Conservation (phyloP, 345 rosid species). For the Gossypium turneri region DNA sequence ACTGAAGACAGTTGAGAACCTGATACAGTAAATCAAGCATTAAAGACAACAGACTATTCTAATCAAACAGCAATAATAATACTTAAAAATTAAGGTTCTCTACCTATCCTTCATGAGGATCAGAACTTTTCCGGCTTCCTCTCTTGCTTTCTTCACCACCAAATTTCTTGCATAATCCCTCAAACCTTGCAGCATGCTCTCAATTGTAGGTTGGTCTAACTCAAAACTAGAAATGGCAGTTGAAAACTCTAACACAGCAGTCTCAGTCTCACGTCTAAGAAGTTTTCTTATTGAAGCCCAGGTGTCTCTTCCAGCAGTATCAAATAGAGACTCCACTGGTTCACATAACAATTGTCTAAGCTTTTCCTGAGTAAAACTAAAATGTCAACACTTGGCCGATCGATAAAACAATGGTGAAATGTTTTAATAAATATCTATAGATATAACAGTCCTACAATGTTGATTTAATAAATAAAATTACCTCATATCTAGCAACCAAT, state of each 20-base stretch:
- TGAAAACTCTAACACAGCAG: slow-evolving; percentile 43
- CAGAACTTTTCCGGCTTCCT: slow-evolving; percentile 67
- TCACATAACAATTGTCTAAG: slow-evolving; percentile 39
- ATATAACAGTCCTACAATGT: neutral
- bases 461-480: slow-evolving; percentile 20
- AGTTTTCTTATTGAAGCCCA: slow-evolving; percentile 64
- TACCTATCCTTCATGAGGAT: slow-evolving; percentile 76
- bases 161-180: slow-evolving; percentile 47
- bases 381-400: slow-evolving; percentile 9
- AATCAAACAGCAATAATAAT: neutral
- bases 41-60: neutral
- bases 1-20: slow-evolving; percentile 65
- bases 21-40: slow-evolving; percentile 30
- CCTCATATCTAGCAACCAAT: slow-evolving; percentile 50
- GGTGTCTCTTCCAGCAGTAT: slow-evolving; percentile 50
- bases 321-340: slow-evolving; percentile 57
- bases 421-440: slow-evolving; percentile 1
- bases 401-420: neutral
- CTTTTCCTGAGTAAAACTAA: slow-evolving; percentile 44
- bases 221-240: slow-evolving; percentile 50
- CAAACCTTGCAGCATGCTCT: slow-evolving; percentile 46
- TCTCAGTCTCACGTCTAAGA: slow-evolving; percentile 55
- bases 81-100: neutral
- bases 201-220: slow-evolving; percentile 39
- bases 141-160: slow-evolving; percentile 67